Evolutionary conservation across 2,329 filamentous ascomycete genomes (phyloP).

Genomic region (Xylaria sp.): DNA sequence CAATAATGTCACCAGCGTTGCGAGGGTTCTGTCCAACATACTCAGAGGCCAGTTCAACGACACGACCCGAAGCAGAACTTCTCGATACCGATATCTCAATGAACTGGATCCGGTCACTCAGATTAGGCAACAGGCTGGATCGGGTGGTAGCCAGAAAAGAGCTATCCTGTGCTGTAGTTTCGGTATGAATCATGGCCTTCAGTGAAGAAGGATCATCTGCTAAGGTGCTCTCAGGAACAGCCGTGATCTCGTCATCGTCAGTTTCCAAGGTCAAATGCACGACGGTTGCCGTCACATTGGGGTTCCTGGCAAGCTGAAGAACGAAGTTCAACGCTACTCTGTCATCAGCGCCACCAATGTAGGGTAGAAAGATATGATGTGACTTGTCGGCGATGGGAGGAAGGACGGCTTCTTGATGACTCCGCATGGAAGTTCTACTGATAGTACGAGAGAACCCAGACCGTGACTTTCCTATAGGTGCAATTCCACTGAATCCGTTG

Average conservation of each 20-base stretch:
- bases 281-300: constrained; percentile 81
- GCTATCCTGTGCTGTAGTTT: constrained; percentile 51
- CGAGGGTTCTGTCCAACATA: constrained; percentile 69
- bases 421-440: constrained; percentile 70
- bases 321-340: constrained; percentile 81
- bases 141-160: constrained; percentile 52
- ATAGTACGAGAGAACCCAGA: constrained; percentile 58
- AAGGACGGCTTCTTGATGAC: constrained; percentile 65
- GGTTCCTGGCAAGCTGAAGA: constrained; percentile 84
- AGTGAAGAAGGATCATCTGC: constrained; percentile 37
- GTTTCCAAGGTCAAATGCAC: constrained; percentile 63
- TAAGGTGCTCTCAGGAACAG: constrained; percentile 35
- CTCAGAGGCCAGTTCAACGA: constrained; percentile 64
- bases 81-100: constrained; percentile 57
- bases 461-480: constrained; percentile 48
- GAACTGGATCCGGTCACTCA: constrained; percentile 59
- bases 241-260: constrained; percentile 45
- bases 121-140: constrained; percentile 49
- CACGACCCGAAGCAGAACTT: constrained; percentile 56
- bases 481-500: constrained; percentile 60
- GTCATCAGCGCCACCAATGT: constrained; percentile 86
- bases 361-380: constrained; percentile 89
- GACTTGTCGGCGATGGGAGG: constrained; percentile 72
- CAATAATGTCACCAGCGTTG: constrained; percentile 77
- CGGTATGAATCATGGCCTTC: constrained; percentile 46